These are phyloP conservation scores for Polysphondylium violaceum DNA, from an alignment of 78 protist species.

Conservation along the genomic window DNA sequence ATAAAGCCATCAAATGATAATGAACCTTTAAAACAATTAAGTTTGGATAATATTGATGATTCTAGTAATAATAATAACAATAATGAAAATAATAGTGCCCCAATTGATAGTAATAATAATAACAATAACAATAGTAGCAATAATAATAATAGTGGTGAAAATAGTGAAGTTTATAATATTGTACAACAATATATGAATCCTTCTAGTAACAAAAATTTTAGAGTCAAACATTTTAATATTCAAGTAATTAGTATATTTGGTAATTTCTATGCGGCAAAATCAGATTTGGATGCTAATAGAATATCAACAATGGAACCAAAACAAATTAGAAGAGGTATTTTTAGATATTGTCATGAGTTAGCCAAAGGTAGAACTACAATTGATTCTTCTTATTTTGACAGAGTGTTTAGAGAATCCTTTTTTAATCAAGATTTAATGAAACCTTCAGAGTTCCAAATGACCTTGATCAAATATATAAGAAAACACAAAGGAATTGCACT, in stretches of 20 bases:
- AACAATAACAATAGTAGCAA: not conserved
- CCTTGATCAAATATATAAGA: constrained; percentile 47
- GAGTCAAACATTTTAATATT: not conserved
- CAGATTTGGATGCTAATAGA: constrained; percentile 29
- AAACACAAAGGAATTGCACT: constrained; percentile 25
- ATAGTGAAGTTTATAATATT: not conserved
- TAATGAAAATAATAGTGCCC: not conserved
- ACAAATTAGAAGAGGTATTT: constrained; percentile 75
- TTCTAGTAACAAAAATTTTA: not conserved
- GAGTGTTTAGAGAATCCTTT: constrained; percentile 50
- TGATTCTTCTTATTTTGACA: constrained; percentile 26
- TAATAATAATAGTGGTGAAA: not conserved
- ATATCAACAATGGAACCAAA: constrained; percentile 40
- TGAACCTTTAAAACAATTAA: not conserved
- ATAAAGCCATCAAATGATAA: not conserved
- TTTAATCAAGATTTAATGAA: constrained; percentile 65
- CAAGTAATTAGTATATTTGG: constrained; percentile 68
- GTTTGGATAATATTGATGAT: not conserved
- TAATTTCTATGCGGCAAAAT: constrained; percentile 54
- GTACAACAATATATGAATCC: too few species aligned
- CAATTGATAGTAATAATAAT: not conserved
- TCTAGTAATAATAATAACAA: not conserved
- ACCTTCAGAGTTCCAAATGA: constrained; percentile 58
- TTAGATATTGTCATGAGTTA: constrained; percentile 81
- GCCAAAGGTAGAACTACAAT: constrained; percentile 64